A percentile compares a stretch with the other conserved stretches of the same genome.
Conservation (phyloP, 2,329 filamentous ascomycete species). For the Sporothrix protearum region DNA sequence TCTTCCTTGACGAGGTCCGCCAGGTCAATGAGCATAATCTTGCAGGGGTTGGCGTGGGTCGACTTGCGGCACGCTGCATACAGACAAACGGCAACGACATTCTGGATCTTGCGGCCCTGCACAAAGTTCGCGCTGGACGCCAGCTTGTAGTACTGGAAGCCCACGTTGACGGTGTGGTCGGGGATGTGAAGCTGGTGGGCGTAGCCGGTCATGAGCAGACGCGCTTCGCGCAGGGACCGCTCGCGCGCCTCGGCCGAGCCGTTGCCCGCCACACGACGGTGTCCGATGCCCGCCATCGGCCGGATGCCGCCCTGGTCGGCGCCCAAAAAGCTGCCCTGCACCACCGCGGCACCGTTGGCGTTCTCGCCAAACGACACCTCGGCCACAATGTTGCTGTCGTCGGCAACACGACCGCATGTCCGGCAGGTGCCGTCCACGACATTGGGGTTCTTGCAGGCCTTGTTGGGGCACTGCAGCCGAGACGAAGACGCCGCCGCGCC, state of each 20-base stretch:
- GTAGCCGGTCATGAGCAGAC: constrained; percentile 60
- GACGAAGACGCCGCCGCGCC: constrained; percentile 31
- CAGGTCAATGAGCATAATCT: constrained; percentile 91
- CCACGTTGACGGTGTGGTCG: constrained; percentile 61
- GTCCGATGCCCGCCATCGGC: constrained; percentile 57
- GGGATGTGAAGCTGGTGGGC: constrained; percentile 57
- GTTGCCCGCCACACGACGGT: constrained; percentile 52
- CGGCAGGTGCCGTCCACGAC: constrained; percentile 69
- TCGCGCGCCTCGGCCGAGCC: constrained; percentile 57
- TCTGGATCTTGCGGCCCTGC: constrained; percentile 78
- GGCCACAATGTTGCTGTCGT: constrained; percentile 83
- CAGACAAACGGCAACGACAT: constrained; percentile 84
- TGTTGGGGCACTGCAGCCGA: constrained; percentile 53
- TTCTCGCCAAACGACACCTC: constrained; percentile 91
- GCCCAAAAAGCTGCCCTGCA: constrained; percentile 84
- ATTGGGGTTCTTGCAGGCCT: constrained; percentile 57
- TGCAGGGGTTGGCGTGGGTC: constrained; percentile 58
- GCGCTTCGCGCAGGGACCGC: constrained; percentile 57
- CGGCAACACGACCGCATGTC: constrained; percentile 78
- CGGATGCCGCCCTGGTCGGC: constrained; percentile 80
- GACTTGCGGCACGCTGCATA: constrained; percentile 83
- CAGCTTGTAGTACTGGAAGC: constrained; percentile 71
- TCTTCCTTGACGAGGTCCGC: constrained; percentile 80
- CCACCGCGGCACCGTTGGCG: constrained; percentile 77
- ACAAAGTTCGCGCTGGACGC: constrained; percentile 73